Evolutionary conservation across 257 asterid species (phyloP), one percentile per base, ranked within the genome.

Genomic region (Ajuga chamaepitys): DNA sequence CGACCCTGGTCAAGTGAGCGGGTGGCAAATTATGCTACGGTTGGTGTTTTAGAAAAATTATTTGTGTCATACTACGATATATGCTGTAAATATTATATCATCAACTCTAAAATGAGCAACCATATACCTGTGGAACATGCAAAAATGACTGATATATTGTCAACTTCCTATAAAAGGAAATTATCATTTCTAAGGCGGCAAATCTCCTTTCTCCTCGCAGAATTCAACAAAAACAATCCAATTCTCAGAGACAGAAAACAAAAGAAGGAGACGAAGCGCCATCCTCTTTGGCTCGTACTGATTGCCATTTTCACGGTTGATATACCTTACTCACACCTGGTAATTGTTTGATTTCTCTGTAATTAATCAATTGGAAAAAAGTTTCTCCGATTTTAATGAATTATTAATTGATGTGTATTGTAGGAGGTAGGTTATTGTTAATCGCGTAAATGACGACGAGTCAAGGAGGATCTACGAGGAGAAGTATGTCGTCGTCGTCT

Each of bases 391-490:
- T n/a, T n/a, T n/a, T n/a, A n/a, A n/a, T n/a, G n/a, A n/a, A n/a
- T n/a, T n/a, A n/a, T n/a, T n/a, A n/a, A n/a, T n/a, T n/a, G n/a
- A n/a, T n/a, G n/a, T n/a, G n/a, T n/a, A n/a, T n/a, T n/a, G 26
- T 51, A 77, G 81, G 79, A 61, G 77, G 81, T 69, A 77, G 74
- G 60, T 70, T 65, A 41, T 55, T 67, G 63, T 70, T 75, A 73
- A 81, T 81, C 80, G 82, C 63, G 56, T 45, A 71, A 80, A 79
- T 84, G 84, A 71, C 84, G 79, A 68, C 82, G 72, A 84, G 93
- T 80, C 94, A 86, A 64, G 91, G 92, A 54, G 89, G 92, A 30
- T 59, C 77, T 58, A 81, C 95, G 40, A 71, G 95, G 82, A 83
- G 89, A 73, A 88, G 92, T 71, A 20, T 74, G 70, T 74, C 95